phyloP scores from a whole-genome alignment of 306 rosid species.

The Trifolium subterraneum region DNA sequence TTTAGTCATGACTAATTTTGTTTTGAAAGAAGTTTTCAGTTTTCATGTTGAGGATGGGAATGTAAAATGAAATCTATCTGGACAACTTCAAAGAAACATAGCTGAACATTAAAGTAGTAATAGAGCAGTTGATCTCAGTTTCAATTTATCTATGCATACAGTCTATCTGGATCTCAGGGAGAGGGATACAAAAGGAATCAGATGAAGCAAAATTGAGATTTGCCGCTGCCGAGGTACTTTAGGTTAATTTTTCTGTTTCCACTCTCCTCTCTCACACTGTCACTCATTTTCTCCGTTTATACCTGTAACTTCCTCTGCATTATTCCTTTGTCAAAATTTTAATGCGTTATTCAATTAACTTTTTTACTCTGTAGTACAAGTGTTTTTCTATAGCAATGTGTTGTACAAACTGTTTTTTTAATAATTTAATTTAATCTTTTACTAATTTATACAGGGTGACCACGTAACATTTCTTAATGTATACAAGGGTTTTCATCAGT shows the following conservation, averaged over 20 bases:
- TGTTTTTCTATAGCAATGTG: conserved; percentile 1
- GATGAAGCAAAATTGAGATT: conserved; percentile 96
- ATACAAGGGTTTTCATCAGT: conserved; percentile 89
- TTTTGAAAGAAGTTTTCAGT: conserved; percentile 6
- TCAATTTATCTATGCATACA: conserved; percentile 50
- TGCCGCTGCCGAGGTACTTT: conserved; percentile 86
- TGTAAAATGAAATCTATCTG: conserved; percentile 23
- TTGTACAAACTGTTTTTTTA: conserved; percentile 4
- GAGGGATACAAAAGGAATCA: conserved; percentile 86
- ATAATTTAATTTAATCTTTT: conserved; percentile 19
- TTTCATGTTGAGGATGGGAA: conserved; percentile 24
- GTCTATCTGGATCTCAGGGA: conserved; percentile 87
- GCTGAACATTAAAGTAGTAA: conserved; percentile 4
- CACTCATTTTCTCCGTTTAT: conserved; percentile 6
- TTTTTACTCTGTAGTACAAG: conserved; percentile 24
- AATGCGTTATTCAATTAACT: conserved; percentile 24
- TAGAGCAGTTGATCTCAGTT: conserved; percentile 41
- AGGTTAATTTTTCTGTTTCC: conserved; percentile 19
- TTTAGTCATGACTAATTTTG: conserved; percentile 14
- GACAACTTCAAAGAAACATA: conserved; percentile 21
- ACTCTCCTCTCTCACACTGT: not conserved
- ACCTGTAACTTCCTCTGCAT: conserved; percentile 12
- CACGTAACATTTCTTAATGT: conserved; percentile 90
- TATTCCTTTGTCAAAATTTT: conserved; percentile 27
- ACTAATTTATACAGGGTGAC: conserved; percentile 73